A percentile compares a stretch with the other conserved stretches of the same genome.
Evolutionary conservation across 2,329 filamentous ascomycete species (phyloP).

Genomic region (Bipolaris victoriae): DNA sequence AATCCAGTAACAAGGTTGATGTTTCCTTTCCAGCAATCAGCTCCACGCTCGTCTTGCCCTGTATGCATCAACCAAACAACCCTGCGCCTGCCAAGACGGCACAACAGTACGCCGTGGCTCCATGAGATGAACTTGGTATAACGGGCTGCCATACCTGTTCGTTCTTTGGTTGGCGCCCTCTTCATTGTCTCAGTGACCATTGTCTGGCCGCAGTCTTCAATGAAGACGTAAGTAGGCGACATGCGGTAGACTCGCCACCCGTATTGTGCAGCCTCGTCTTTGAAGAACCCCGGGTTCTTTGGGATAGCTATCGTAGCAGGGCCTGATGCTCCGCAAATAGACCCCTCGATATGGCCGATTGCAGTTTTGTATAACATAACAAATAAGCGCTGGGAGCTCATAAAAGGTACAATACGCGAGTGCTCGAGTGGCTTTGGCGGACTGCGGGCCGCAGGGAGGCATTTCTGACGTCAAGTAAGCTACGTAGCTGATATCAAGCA

Average conservation of each 20-base stretch:
- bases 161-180: neutral
- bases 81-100: neutral
- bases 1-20: neutral
- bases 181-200: neutral
- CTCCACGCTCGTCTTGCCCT: neutral
- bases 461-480: neutral
- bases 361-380: no score
- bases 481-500: neutral
- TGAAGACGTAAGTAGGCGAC: neutral
- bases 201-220: neutral
- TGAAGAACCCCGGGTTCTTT: no score
- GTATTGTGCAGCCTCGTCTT: no score
- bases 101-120: neutral
- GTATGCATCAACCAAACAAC: neutral
- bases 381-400: constrained; percentile 2
- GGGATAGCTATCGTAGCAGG: no score
- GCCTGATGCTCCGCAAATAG: no score
- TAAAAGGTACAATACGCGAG: constrained; percentile 4
- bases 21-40: neutral
- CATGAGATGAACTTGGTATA: neutral
- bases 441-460: neutral
- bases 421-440: neutral
- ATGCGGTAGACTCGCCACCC: no score
- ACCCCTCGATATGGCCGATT: no score
- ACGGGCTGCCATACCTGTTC: neutral